phyloP scores from a whole-genome alignment of 2,329 filamentous ascomycete genomes.

The Diaporthe nobilis region DNA sequence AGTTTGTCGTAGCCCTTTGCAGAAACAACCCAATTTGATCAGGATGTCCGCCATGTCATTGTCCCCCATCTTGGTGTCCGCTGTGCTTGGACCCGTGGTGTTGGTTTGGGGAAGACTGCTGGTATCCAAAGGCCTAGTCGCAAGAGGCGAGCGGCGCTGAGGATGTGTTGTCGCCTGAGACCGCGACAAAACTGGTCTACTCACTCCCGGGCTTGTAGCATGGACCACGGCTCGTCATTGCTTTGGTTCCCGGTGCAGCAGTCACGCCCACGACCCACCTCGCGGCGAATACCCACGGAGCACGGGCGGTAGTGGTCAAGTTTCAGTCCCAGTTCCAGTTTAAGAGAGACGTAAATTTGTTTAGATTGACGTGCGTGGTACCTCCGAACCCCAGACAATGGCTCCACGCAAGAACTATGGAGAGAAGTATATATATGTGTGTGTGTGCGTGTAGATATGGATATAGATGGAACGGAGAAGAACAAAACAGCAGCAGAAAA shows the following conservation, averaged over 20 bases:
- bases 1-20: slow-evolving; percentile 4
- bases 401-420: not conserved
- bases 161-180: not conserved
- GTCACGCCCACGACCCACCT: not conserved
- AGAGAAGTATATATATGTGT: not conserved
- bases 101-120: not conserved
- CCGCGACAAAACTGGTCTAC: not conserved
- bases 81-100: not conserved
- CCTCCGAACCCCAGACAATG: not conserved
- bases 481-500: not conserved
- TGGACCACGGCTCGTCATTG: not conserved
- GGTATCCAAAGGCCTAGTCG: not conserved
- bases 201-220: not conserved
- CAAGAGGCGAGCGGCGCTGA: too few species aligned
- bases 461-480: not conserved
- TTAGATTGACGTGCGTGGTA: slow-evolving; percentile 6
- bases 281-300: rapidly evolving
- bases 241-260: not conserved
- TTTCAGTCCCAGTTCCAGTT: not conserved
- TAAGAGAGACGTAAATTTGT: not conserved
- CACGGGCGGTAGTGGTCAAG: not conserved
- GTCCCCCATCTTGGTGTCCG: not conserved
- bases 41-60: not conserved
- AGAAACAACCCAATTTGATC: not conserved
- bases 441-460: not conserved